Evolutionary conservation across 345 rosid species (phyloP).

Genomic region (Jatropha curcas): DNA sequence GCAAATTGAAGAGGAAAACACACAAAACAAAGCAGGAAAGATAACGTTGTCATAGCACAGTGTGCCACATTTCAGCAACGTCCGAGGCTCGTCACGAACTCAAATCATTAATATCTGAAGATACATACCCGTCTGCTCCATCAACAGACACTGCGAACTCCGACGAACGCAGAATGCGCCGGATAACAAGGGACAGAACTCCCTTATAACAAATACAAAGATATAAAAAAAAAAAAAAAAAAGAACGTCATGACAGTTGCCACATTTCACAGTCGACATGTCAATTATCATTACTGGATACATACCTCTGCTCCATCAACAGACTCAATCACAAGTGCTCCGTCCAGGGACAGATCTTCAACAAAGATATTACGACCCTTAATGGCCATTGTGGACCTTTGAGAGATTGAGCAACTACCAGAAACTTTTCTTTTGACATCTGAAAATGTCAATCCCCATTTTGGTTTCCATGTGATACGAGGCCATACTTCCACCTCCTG

Average conservation of each 20-base stretch:
- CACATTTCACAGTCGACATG: not conserved
- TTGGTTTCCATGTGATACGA: slow-evolving; percentile 77
- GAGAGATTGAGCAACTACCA: slow-evolving; percentile 65
- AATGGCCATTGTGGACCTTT: slow-evolving; percentile 68
- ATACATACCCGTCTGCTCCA: too few species aligned
- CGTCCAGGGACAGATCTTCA: slow-evolving; percentile 71
- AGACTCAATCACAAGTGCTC: slow-evolving; percentile 69
- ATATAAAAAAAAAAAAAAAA: not conserved
- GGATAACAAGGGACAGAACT: too few species aligned
- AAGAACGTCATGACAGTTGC: not conserved
- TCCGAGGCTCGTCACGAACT: too few species aligned
- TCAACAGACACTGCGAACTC: too few species aligned
- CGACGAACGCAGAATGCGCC: too few species aligned
- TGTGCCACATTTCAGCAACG: too few species aligned
- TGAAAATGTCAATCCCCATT: slow-evolving; percentile 80
- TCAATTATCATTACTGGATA: not conserved
- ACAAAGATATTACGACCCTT: slow-evolving; percentile 57
- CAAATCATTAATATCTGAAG: too few species aligned
- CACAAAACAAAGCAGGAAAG: too few species aligned
- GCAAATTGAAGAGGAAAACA: too few species aligned
- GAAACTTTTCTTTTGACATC: slow-evolving; percentile 67
- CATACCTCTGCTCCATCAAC: slow-evolving; percentile 81
- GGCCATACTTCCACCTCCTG: slow-evolving; percentile 98
- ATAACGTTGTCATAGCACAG: too few species aligned
- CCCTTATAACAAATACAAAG: too few species aligned